A percentile compares a stretch with the other conserved stretches of the same genome.
phyloP scores from a whole-genome alignment of 768 basidiomycete species.

The Rubroboletus satanas region DNA sequence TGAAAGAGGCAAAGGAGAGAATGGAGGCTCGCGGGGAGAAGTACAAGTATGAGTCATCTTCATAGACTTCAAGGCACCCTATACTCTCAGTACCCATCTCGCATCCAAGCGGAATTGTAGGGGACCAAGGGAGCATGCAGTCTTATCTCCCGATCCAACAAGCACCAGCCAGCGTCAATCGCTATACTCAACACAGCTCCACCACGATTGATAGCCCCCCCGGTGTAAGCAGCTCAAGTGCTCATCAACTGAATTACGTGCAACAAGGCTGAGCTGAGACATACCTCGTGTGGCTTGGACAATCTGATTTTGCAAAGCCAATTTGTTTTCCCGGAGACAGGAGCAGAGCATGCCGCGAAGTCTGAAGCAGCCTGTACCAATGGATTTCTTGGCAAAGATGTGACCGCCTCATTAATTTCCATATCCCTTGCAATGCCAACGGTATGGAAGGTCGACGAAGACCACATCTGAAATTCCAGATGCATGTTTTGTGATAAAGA shows the following conservation, averaged over 20 bases:
- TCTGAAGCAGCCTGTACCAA: neutral
- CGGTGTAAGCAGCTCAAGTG: neutral
- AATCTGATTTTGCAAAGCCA: neutral
- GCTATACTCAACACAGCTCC: neutral
- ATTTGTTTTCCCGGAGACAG: neutral
- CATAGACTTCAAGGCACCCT: constrained; percentile 17
- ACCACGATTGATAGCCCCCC: neutral
- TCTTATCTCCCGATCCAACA: neutral
- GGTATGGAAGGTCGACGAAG: neutral
- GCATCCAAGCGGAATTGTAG: neutral
- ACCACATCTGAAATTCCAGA: neutral
- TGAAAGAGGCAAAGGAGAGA: constrained; percentile 81
- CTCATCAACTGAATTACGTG: neutral
- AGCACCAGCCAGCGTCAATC: neutral
- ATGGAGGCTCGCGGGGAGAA: constrained; percentile 94
- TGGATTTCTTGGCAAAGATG: neutral
- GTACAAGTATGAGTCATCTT: constrained; percentile 71
- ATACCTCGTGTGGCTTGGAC: neutral
- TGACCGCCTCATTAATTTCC: neutral
- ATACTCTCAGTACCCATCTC: constrained; percentile 7
- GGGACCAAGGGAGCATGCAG: neutral
- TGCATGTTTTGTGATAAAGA: neutral
- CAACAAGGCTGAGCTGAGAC: neutral
- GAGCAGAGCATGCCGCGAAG: neutral
- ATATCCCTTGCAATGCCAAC: neutral